Evolutionary conservation across 2,329 filamentous ascomycete species (phyloP).

Genomic region (Fusarium sp.): DNA sequence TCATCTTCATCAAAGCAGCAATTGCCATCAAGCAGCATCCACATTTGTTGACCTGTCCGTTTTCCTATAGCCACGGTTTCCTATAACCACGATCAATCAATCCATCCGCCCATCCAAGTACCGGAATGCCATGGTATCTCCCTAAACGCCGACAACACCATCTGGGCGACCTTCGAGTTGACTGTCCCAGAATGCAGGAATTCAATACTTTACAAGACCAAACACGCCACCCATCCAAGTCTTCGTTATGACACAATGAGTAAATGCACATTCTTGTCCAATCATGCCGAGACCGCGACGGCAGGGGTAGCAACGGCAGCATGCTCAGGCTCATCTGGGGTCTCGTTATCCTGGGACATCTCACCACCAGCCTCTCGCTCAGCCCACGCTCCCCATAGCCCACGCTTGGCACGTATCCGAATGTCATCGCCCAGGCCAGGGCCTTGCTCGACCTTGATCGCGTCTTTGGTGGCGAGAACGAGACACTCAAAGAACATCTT

Average conservation of each 20-base stretch:
- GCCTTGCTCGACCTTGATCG: slow-evolving; percentile 93
- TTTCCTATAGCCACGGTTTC: slow-evolving; percentile 33
- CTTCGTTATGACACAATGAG: slow-evolving; percentile 39
- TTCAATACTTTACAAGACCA: slow-evolving; percentile 49
- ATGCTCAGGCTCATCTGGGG: slow-evolving; percentile 50
- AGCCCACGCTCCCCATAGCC: slow-evolving; percentile 97
- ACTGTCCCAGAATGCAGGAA: slow-evolving; percentile 48
- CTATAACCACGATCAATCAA: neutral
- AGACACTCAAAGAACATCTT: slow-evolving; percentile 99
- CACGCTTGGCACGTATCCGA: slow-evolving; percentile 86
- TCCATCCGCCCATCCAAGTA: slow-evolving; percentile 31
- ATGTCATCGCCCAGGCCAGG: slow-evolving; percentile 80
- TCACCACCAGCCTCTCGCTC: slow-evolving; percentile 76
- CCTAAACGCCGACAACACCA: slow-evolving; percentile 52
- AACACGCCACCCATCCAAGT: slow-evolving; percentile 39
- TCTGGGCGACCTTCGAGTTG: slow-evolving; percentile 43
- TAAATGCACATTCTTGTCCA: slow-evolving; percentile 18
- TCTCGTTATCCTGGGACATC: slow-evolving; percentile 60
- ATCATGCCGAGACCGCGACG: slow-evolving; percentile 53
- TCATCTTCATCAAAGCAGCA: slow-evolving; percentile 28
- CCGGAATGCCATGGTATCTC: slow-evolving; percentile 52
- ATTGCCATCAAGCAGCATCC: slow-evolving; percentile 17
- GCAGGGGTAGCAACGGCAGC: slow-evolving; percentile 45
- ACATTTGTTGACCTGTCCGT: slow-evolving; percentile 31
- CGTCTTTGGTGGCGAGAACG: slow-evolving; percentile 96